Percentiles rank a stretch among this genome's conserved stretches.
Conservation (phyloP, 1,284 basidiomycete species). For the Ganoderma meredithae region DNA sequence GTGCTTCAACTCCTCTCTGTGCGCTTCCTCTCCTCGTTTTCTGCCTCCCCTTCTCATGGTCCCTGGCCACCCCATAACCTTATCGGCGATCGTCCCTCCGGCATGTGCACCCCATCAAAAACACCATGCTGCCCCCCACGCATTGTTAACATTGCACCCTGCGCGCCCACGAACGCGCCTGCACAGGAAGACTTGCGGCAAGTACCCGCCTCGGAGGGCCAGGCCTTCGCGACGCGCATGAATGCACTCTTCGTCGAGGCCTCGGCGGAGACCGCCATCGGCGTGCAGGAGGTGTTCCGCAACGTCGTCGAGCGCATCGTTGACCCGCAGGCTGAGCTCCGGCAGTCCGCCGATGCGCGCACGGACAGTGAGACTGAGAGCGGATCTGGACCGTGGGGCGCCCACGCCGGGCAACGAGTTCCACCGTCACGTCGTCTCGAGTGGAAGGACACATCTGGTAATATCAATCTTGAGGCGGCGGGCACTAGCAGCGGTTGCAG, state of each 20-base stretch:
- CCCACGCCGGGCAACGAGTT: background rate
- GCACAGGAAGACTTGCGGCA: conserved; percentile 87
- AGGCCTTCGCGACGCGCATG: conserved; percentile 84
- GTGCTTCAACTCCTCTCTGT: background rate
- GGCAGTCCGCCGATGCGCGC: conserved; percentile 48
- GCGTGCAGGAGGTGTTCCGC: conserved; percentile 83
- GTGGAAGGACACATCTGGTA: conserved; percentile 46
- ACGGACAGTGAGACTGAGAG: background rate
- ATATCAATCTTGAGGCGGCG: conserved; percentile 41
- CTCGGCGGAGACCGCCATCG: conserved; percentile 86
- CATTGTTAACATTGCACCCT: too few relatives aligned
- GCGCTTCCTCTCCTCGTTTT: background rate
- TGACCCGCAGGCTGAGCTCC: conserved; percentile 69
- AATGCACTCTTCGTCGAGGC: conserved; percentile 88
- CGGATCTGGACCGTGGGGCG: conserved; percentile 16
- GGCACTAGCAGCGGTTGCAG: conserved; percentile 21
- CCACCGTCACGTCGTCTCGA: too few relatives aligned
- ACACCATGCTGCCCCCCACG: background rate
- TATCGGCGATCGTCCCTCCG: background rate
- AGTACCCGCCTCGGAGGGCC: conserved; percentile 83
- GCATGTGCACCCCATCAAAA: background rate
- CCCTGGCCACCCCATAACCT: background rate
- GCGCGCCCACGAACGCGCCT: background rate
- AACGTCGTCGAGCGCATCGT: conserved; percentile 78
- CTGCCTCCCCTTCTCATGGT: background rate